Conservation (phyloP, 345 rosid genomes). For the Camelina sativa region DNA sequence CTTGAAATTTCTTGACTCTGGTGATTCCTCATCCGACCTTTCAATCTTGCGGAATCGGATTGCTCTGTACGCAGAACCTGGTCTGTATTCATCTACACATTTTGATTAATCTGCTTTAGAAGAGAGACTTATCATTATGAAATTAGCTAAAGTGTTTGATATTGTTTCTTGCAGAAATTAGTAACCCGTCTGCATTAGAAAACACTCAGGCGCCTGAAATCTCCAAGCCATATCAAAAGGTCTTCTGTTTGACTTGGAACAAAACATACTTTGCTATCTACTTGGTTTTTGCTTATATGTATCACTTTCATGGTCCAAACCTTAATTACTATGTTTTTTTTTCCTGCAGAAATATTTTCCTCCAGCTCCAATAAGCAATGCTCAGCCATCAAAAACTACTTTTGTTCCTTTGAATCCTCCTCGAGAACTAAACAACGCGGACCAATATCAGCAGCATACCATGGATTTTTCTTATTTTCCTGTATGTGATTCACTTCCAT, state of each 20-base stretch:
- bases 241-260: no score
- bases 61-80: conserved; percentile 67
- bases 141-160: not conserved
- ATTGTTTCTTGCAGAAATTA: conserved; percentile 48
- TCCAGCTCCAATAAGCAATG: not conserved
- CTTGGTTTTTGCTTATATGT: no score
- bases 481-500: not conserved
- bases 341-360: not conserved
- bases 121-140: not conserved
- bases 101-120: not conserved
- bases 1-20: conserved; percentile 83
- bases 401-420: not conserved
- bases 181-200: conserved; percentile 31
- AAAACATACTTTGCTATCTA: no score
- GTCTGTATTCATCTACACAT: conserved; percentile 41
- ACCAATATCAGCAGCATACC: not conserved
- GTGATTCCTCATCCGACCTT: conserved; percentile 82
- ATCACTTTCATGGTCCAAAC: not conserved
- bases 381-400: not conserved
- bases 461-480: not conserved
- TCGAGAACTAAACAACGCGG: not conserved
- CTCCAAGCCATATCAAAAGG: not conserved
- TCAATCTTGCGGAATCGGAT: conserved; percentile 73
- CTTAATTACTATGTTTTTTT: no score
- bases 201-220: not conserved